A percentile compares a stretch with the other conserved stretches of the same genome.
Evolutionary conservation across 176 grass and related monocot species (phyloP).

Genomic region (Triticum dicoccoides): DNA sequence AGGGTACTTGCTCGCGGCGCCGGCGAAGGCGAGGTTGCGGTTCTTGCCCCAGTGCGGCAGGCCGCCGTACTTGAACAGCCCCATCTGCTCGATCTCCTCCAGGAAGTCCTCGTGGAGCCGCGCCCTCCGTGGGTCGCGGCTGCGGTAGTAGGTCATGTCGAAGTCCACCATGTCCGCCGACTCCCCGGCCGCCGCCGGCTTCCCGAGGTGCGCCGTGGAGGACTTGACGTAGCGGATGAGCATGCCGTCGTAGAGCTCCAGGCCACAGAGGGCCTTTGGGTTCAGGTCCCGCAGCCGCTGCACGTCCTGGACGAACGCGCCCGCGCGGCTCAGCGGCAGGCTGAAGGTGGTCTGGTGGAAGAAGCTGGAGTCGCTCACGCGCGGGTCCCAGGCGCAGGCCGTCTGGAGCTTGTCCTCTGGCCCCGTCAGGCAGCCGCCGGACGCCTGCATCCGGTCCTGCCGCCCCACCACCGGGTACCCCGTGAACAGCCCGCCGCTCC

Average conservation of each 20-base stretch:
- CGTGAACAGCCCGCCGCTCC: neutral
- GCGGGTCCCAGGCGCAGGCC: slow-evolving; percentile 59
- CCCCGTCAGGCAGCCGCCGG: slow-evolving; percentile 28
- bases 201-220: neutral
- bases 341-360: slow-evolving; percentile 47
- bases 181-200: neutral
- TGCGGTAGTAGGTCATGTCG: neutral
- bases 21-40: neutral
- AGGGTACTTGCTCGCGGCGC: neutral
- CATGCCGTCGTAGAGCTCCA: slow-evolving; percentile 44
- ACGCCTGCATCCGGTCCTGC: slow-evolving; percentile 56
- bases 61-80: neutral
- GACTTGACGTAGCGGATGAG: slow-evolving; percentile 13
- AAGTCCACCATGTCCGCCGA: neutral
- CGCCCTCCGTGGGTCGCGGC: neutral
- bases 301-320: slow-evolving; percentile 48
- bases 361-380: slow-evolving; percentile 29
- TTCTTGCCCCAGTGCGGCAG: neutral
- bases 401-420: slow-evolving; percentile 44
- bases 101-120: neutral
- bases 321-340: slow-evolving; percentile 35
- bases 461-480: slow-evolving; percentile 39
- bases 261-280: slow-evolving; percentile 39
- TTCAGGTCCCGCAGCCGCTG: slow-evolving; percentile 54
- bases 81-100: neutral